Conservation (phyloP, 2,329 filamentous ascomycete species). For the Herpotrichia juniperi region DNA sequence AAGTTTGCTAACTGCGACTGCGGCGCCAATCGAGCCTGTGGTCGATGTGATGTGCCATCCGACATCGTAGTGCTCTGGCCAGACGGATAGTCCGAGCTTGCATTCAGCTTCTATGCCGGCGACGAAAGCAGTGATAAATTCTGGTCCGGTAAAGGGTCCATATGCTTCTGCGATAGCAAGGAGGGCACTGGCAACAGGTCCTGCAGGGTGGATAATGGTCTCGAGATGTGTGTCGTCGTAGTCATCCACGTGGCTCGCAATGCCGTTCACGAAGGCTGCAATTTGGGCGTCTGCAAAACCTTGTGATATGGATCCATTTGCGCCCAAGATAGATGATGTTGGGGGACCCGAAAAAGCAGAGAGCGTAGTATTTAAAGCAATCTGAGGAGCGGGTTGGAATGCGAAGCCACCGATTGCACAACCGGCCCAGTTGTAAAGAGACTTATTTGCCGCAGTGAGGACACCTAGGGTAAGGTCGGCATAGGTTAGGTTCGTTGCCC, state of each 20-base stretch:
- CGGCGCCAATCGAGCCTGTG: slow-evolving; percentile 59
- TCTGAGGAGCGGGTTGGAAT: slow-evolving; percentile 52
- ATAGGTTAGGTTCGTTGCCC: slow-evolving; percentile 53
- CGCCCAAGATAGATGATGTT: slow-evolving; percentile 46
- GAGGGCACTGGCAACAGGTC: slow-evolving; percentile 58
- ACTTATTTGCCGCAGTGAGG: slow-evolving; percentile 52
- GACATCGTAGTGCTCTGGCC: slow-evolving; percentile 60
- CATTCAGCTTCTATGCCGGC: slow-evolving; percentile 61
- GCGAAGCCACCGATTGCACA: slow-evolving; percentile 58
- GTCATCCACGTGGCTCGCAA: slow-evolving; percentile 62
- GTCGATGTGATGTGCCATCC: slow-evolving; percentile 64
- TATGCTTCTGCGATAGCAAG: slow-evolving; percentile 55
- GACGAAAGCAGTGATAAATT: slow-evolving; percentile 59
- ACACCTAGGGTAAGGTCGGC: slow-evolving; percentile 50
- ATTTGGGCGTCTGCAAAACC: slow-evolving; percentile 52
- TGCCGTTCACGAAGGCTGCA: slow-evolving; percentile 61
- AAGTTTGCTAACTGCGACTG: slow-evolving; percentile 58
- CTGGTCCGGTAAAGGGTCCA: slow-evolving; percentile 48
- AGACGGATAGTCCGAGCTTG: slow-evolving; percentile 59
- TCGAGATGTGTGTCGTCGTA: slow-evolving; percentile 64
- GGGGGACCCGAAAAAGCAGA: slow-evolving; percentile 45
- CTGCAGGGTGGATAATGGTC: slow-evolving; percentile 62
- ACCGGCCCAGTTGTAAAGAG: slow-evolving; percentile 62
- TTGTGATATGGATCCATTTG: slow-evolving; percentile 34
- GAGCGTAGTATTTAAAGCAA: slow-evolving; percentile 42